Conservation (phyloP, 2,329 filamentous ascomycete species). For the Blastomyces emzantsi region DNA sequence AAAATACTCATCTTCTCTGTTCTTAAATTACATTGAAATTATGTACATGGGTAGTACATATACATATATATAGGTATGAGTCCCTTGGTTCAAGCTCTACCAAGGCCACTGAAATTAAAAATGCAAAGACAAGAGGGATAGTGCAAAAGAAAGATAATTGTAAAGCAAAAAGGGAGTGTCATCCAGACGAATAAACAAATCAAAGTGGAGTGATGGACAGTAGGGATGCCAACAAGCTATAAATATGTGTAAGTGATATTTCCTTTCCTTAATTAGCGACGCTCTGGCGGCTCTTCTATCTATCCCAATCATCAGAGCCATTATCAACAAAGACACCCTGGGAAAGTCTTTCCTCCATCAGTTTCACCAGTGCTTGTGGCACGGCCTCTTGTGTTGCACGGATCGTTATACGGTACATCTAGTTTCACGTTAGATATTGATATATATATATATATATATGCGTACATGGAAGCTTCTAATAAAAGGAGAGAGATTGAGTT, state of each 20-base stretch:
- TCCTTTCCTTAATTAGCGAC: not conserved
- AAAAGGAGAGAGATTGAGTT: not conserved
- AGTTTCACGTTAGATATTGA: constrained; percentile 16
- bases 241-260: not conserved
- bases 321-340: constrained; percentile 33
- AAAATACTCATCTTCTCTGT: not conserved
- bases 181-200: not conserved
- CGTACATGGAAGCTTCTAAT: not conserved
- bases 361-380: constrained; percentile 66
- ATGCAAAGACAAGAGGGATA: not conserved
- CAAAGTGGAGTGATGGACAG: not conserved
- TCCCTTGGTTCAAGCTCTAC: not conserved
- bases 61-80: constrained; percentile 9
- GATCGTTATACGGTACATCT: constrained; percentile 96
- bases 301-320: constrained; percentile 10
- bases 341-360: constrained; percentile 77
- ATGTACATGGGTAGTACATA: constrained; percentile 6
- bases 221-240: not conserved
- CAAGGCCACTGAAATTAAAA: not conserved
- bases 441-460: constrained; percentile 13
- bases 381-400: constrained; percentile 88
- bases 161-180: not conserved
- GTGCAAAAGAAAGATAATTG: not conserved
- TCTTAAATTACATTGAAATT: constrained; percentile 3
- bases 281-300: not conserved